phyloP scores from a whole-genome alignment of 208 protist species.

The Angomonas deanei region DNA sequence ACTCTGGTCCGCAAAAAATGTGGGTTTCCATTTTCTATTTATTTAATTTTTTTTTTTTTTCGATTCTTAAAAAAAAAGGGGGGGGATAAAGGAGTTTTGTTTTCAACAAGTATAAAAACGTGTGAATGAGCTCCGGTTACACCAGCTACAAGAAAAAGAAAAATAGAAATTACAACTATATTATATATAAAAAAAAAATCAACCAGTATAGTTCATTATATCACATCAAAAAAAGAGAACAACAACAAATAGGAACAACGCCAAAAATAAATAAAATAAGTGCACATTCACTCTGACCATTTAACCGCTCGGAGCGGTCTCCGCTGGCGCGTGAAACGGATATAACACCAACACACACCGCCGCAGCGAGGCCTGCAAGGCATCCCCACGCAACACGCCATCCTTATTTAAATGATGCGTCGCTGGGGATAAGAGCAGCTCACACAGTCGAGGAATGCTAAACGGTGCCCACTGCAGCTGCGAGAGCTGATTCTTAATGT shows the following conservation, averaged over 20 bases:
- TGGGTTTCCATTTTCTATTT: conserved; percentile 91
- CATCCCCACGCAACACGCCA: conserved; percentile 48
- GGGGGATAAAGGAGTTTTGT: too few species aligned
- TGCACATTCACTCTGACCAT: neutral
- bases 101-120: too few species aligned
- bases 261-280: neutral
- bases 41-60: neutral
- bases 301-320: neutral
- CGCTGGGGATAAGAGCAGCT: conserved; percentile 62
- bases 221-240: neutral
- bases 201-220: too few species aligned
- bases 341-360: conserved; percentile 70
- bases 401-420: conserved; percentile 16
- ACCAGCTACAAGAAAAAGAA: too few species aligned
- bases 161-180: neutral
- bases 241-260: neutral
- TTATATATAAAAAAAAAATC: neutral
- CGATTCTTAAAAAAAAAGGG: neutral
- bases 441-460: conserved; percentile 59
- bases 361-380: conserved; percentile 62
- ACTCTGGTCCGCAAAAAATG: conserved; percentile 93
- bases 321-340: neutral
- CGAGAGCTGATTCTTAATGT: conserved; percentile 65
- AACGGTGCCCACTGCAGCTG: conserved; percentile 64
- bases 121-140: too few species aligned